Conservation (phyloP, 805 yeast genomes). For the Yarrowia keelungensis region DNA sequence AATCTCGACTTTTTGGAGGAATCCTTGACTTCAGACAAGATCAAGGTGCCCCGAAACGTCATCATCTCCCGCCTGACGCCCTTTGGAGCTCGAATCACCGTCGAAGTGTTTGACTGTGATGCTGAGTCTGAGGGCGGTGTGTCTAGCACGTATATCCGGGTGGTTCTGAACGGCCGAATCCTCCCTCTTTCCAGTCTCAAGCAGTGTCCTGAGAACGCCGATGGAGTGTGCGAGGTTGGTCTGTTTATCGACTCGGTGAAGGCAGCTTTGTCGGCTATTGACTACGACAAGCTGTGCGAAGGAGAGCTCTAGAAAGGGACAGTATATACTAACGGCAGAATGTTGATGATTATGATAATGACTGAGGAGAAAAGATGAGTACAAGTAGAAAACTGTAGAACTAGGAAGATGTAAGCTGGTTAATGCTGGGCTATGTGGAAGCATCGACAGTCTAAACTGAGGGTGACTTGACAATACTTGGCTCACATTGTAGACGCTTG, state of each 20-base stretch:
- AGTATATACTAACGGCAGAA: not conserved
- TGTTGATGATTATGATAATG: too few species aligned
- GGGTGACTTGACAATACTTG: too few species aligned
- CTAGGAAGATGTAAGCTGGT: too few species aligned
- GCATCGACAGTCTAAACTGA: too few species aligned
- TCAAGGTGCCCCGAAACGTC: slow-evolving; percentile 53
- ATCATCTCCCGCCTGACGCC: slow-evolving; percentile 53
- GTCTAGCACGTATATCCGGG: slow-evolving; percentile 45
- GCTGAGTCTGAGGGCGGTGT: slow-evolving; percentile 41
- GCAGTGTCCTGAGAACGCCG: slow-evolving; percentile 47
- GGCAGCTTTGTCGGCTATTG: not conserved
- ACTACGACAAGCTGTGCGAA: slow-evolving; percentile 15
- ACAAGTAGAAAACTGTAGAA: too few species aligned
- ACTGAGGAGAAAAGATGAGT: too few species aligned
- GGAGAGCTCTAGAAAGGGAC: slow-evolving; percentile 9
- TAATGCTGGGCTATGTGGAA: too few species aligned
- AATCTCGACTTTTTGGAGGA: slow-evolving; percentile 57
- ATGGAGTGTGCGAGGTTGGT: slow-evolving; percentile 50
- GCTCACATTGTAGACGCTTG: too few species aligned
- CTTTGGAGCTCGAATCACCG: slow-evolving; percentile 53
- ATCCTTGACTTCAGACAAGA: slow-evolving; percentile 56
- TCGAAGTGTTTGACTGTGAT: slow-evolving; percentile 52
- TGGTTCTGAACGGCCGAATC: slow-evolving; percentile 52
- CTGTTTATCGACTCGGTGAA: slow-evolving; percentile 28
- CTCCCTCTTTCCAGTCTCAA: slow-evolving; percentile 50